Conservation (phyloP, 1,284 basidiomycete genomes). For the Uromyces viciae-fabae region DNA sequence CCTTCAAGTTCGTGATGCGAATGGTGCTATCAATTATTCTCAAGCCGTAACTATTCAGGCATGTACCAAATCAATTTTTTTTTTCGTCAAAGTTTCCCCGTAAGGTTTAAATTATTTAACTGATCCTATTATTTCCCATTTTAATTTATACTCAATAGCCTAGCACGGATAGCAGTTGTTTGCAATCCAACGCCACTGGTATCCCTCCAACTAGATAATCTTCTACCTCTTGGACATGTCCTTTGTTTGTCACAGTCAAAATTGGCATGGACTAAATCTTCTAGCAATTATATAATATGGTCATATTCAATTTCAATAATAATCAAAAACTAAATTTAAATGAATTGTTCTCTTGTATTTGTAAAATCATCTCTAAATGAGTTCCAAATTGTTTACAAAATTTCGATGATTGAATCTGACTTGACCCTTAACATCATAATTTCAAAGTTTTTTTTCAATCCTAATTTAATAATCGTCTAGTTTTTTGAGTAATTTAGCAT, state of each 20-base stretch:
- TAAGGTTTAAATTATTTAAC: too few relatives aligned
- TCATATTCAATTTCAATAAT: too few relatives aligned
- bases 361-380: background rate
- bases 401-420: too few relatives aligned
- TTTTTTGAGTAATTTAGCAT: too few relatives aligned
- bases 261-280: too few relatives aligned
- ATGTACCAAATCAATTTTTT: background rate
- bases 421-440: too few relatives aligned
- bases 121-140: background rate
- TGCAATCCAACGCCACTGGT: background rate
- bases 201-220: background rate
- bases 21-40: slow-evolving; percentile 47
- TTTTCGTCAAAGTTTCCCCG: background rate
- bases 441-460: too few relatives aligned
- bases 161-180: background rate
- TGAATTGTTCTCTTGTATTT: background rate
- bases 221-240: too few relatives aligned
- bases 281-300: too few relatives aligned
- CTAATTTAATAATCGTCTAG: too few relatives aligned
- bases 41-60: slow-evolving; percentile 27
- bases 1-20: slow-evolving; percentile 51
- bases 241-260: too few relatives aligned
- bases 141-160: background rate
- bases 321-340: background rate
- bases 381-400: too few relatives aligned